Conservation (phyloP, 805 yeast species). For the Brettanomyces sp. region DNA sequence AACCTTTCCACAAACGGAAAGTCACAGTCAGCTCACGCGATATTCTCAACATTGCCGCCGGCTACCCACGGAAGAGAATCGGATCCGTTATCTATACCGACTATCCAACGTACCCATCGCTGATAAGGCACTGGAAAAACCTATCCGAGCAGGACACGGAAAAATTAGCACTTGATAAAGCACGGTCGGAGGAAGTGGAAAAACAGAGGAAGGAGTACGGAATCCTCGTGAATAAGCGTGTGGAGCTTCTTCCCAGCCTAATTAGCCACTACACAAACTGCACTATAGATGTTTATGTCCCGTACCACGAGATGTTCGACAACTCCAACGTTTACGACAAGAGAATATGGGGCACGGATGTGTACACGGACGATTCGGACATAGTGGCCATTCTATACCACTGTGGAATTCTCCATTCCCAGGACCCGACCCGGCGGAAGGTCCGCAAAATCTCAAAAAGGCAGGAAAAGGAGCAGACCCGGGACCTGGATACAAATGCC, state of each 20-base stretch:
- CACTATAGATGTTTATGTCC: constrained; percentile 47
- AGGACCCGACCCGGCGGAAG: constrained; percentile 16
- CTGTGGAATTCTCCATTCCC: constrained; percentile 49
- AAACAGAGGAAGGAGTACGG: not conserved
- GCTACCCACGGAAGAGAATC: constrained; percentile 36
- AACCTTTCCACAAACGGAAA: constrained; percentile 4
- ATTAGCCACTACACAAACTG: constrained; percentile 33
- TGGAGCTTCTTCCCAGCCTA: constrained; percentile 22
- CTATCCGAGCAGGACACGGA: constrained; percentile 11
- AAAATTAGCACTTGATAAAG: constrained; percentile 9
- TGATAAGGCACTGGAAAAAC: constrained; percentile 13
- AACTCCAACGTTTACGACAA: constrained; percentile 38
- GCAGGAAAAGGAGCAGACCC: constrained; percentile 5
- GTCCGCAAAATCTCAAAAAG: constrained; percentile 11
- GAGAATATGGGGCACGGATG: constrained; percentile 82
- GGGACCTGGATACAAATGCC: constrained; percentile 8
- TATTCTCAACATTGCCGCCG: constrained; percentile 29
- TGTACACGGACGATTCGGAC: constrained; percentile 93
- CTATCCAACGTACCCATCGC: constrained; percentile 38
- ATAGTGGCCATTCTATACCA: constrained; percentile 67
- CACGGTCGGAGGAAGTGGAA: constrained; percentile 2
- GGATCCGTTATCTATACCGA: constrained; percentile 53
- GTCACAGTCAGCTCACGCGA: constrained; percentile 28
- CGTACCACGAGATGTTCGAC: constrained; percentile 32
- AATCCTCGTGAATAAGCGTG: constrained; percentile 14